These are phyloP conservation scores for Colletotrichum tropicicola DNA, from an alignment of 2,329 filamentous ascomycete genomes.

Conservation along the genomic window DNA sequence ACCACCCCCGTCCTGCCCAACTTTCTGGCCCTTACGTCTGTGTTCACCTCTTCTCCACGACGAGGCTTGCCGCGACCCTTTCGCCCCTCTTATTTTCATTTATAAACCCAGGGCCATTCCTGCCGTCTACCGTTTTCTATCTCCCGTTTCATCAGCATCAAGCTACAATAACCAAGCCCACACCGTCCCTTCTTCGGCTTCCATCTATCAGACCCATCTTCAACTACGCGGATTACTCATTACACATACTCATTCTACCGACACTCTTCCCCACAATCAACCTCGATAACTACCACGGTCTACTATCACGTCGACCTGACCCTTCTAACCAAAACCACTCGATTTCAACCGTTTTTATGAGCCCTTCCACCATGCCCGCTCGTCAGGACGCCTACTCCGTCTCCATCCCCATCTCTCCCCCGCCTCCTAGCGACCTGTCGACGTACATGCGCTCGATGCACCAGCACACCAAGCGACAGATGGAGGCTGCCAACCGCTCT, in stretches of 20 bases:
- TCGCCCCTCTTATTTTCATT: conserved; percentile 29
- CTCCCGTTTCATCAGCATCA: conserved; percentile 28
- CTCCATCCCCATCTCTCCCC: conserved; percentile 46
- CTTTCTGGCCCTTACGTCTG: conserved; percentile 15
- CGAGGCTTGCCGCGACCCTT: conserved; percentile 21
- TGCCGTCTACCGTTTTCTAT: conserved; percentile 20
- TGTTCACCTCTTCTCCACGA: conserved; percentile 28
- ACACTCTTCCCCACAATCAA: neutral
- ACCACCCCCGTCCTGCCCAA: conserved; percentile 26
- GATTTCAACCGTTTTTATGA: conserved; percentile 6
- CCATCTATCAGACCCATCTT: neutral
- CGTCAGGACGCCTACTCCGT: conserved; percentile 45
- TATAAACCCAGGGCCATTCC: conserved; percentile 31
- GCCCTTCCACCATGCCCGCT: conserved; percentile 45
- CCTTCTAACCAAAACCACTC: neutral
- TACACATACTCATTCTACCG: neutral
- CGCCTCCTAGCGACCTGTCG: conserved; percentile 57
- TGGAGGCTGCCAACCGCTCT: conserved; percentile 64
- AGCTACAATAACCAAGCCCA: neutral
- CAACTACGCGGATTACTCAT: neutral
- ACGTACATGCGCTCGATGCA: conserved; percentile 70
- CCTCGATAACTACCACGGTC: neutral
- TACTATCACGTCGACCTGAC: neutral
- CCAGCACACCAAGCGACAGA: conserved; percentile 71
- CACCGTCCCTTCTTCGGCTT: neutral